These are phyloP conservation scores for Solanum pimpinellifolium DNA, from an alignment of 257 asterid species.

Conservation along the genomic window DNA sequence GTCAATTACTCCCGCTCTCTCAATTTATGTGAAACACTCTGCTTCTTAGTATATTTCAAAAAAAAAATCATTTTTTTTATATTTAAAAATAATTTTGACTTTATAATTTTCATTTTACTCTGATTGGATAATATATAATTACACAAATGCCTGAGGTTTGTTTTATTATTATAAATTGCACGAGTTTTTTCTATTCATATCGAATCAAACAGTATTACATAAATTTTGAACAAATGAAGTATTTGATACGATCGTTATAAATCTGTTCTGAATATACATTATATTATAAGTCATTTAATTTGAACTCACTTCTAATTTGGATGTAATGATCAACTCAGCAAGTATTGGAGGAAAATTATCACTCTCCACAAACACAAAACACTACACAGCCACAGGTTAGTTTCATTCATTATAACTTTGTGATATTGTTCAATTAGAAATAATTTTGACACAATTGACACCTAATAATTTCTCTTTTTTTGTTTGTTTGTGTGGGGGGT, in stretches of 20 bases:
- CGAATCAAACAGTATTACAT: neutral
- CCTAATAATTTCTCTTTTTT: neutral
- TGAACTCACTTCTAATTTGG: neutral
- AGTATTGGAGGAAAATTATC: slow-evolving; percentile 42
- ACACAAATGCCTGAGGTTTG: neutral
- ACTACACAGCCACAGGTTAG: slow-evolving; percentile 28
- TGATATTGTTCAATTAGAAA: neutral
- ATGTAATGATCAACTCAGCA: slow-evolving; percentile 19
- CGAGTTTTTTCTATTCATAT: neutral
- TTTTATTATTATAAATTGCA: neutral
- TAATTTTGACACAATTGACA: neutral
- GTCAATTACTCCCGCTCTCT: neutral
- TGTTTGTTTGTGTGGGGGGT: neutral
- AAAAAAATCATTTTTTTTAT: too few species aligned
- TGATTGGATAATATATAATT: neutral
- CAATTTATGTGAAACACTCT: neutral
- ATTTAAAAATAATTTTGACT: neutral
- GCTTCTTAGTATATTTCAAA: neutral
- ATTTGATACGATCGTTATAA: neutral
- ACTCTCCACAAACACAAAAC: slow-evolving; percentile 29
- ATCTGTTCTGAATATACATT: neutral
- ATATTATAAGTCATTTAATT: neutral
- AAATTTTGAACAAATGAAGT: neutral
- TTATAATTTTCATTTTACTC: neutral
- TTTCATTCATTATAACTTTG: neutral